Evolutionary conservation across 805 yeast genomes (phyloP).

Genomic region (Wickerhamiella brachini): DNA sequence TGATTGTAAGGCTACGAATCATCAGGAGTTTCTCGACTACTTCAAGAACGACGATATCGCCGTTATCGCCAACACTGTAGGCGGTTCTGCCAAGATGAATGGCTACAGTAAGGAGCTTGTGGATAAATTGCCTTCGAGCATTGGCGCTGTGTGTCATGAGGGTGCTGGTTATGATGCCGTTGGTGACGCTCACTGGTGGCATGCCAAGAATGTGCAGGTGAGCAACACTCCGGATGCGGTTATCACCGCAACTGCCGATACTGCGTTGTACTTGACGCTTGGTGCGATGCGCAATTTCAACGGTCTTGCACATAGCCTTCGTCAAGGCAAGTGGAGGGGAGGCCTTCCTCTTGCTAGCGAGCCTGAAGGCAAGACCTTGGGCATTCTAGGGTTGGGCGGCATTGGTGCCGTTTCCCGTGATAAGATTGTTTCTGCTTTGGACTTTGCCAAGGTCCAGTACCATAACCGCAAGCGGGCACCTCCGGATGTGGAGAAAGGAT

Average conservation of each 20-base stretch:
- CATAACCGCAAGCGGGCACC: conserved; percentile 36
- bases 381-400: conserved; percentile 52
- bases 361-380: conserved; percentile 39
- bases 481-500: conserved; percentile 34
- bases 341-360: conserved; percentile 34
- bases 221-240: conserved; percentile 43
- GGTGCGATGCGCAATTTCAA: conserved; percentile 39
- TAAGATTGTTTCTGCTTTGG: conserved; percentile 33
- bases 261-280: conserved; percentile 36
- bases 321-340: conserved; percentile 35
- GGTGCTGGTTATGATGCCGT: conserved; percentile 50
- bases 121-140: conserved; percentile 24
- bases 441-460: conserved; percentile 37
- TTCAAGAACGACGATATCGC: conserved; percentile 26
- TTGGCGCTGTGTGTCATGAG: conserved; percentile 34
- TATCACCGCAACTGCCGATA: conserved; percentile 44
- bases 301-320: conserved; percentile 30
- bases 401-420: conserved; percentile 45
- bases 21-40: conserved; percentile 30
- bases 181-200: conserved; percentile 30
- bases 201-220: conserved; percentile 31
- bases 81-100: conserved; percentile 29
- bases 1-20: conserved; percentile 25
- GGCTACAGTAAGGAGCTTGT: conserved; percentile 33
- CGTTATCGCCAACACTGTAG: conserved; percentile 32